Evolutionary conservation across 2,329 filamentous ascomycete species (phyloP).

Genomic region (Seiridium unicorne): DNA sequence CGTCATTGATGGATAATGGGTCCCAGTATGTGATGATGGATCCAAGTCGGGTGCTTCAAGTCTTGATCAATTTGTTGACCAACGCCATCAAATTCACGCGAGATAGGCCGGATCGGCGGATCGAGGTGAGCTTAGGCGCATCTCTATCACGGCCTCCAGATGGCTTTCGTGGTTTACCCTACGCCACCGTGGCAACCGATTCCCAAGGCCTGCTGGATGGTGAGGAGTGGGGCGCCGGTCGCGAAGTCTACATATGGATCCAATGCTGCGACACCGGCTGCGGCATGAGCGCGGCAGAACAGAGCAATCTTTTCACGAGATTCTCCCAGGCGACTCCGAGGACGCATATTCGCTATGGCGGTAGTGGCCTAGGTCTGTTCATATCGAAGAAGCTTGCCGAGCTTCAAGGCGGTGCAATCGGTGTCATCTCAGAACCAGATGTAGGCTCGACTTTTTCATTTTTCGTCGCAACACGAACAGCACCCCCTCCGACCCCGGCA

Average conservation of each 20-base stretch:
- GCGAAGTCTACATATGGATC: constrained; percentile 70
- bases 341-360: constrained; percentile 73
- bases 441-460: constrained; percentile 75
- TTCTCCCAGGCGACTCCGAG: constrained; percentile 68
- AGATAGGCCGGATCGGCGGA: constrained; percentile 55
- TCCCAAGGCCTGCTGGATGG: constrained; percentile 46
- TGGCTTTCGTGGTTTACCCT: constrained; percentile 40
- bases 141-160: constrained; percentile 49
- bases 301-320: constrained; percentile 64
- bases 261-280: constrained; percentile 70
- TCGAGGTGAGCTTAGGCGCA: constrained; percentile 64
- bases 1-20: constrained; percentile 61
- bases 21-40: constrained; percentile 74
- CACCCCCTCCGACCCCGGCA: constrained; percentile 23
- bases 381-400: constrained; percentile 75
- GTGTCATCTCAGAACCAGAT: constrained; percentile 65
- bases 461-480: constrained; percentile 64
- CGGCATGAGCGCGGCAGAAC: constrained; percentile 63
- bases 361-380: constrained; percentile 69
- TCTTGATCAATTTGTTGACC: constrained; percentile 73
- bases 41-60: constrained; percentile 72
- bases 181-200: constrained; percentile 40
- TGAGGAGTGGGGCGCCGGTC: constrained; percentile 68
- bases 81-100: constrained; percentile 67
- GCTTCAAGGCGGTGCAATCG: constrained; percentile 75